A percentile compares a stretch with the other conserved stretches of the same genome.
phyloP scores from a whole-genome alignment of 2,329 filamentous ascomycete species.

The Sclerotinia subarctica region DNA sequence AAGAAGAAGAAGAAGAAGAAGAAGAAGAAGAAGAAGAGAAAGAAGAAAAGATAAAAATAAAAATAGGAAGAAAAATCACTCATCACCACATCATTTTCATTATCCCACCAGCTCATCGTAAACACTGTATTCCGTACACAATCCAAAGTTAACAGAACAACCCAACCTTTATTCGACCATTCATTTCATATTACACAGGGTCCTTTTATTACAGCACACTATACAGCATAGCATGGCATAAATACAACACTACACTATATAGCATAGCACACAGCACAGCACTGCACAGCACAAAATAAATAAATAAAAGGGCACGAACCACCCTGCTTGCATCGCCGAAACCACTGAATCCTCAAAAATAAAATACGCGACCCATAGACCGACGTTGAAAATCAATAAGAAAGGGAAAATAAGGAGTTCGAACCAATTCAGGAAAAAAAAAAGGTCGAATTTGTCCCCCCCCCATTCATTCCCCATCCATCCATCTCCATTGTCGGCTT shows the following conservation, averaged over 20 bases:
- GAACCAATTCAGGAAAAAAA: not conserved
- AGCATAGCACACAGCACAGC: too few relatives aligned
- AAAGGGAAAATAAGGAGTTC: not conserved
- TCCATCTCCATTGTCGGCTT: not conserved
- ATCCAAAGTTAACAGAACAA: too few relatives aligned
- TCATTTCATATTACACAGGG: not conserved
- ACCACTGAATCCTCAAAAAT: not conserved
- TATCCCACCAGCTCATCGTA: too few relatives aligned
- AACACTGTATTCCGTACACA: too few relatives aligned
- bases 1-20: too few relatives aligned
- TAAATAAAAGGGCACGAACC: not conserved
- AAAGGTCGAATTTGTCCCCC: not conserved
- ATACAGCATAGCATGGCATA: too few relatives aligned
- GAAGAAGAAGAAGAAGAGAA: too few relatives aligned
- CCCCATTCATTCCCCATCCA: not conserved
- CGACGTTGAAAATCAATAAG: not conserved
- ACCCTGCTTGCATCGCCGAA: slow-evolving; percentile 2
- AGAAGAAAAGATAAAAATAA: too few relatives aligned
- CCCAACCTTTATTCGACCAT: not conserved
- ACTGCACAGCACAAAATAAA: not conserved
- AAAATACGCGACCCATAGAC: not conserved
- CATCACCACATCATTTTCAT: too few relatives aligned
- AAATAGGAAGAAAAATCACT: too few relatives aligned
- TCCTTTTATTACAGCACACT: too few relatives aligned
- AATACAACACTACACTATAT: not conserved